phyloP scores from a whole-genome alignment of 495 filamentous ascomycete species.

The Penicillium chermesinum region DNA sequence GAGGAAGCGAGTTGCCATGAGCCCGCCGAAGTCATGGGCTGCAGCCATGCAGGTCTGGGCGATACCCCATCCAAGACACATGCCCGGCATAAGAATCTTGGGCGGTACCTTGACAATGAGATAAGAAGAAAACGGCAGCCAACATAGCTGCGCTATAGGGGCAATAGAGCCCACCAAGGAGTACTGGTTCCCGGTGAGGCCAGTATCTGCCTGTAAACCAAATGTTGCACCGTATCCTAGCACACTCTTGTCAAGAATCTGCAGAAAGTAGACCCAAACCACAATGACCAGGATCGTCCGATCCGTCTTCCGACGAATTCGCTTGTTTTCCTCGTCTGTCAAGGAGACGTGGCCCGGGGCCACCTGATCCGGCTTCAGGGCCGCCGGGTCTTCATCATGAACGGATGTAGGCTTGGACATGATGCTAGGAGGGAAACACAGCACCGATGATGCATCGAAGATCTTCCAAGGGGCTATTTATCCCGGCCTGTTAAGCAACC shows the following conservation, averaged over 20 bases:
- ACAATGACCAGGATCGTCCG: slow-evolving; percentile 52
- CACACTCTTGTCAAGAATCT: slow-evolving; percentile 62
- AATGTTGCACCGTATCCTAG: slow-evolving; percentile 61
- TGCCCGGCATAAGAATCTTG: slow-evolving; percentile 55
- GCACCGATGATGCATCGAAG: not conserved
- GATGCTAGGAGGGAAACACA: not conserved
- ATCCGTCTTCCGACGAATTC: slow-evolving; percentile 59
- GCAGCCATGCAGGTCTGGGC: slow-evolving; percentile 44
- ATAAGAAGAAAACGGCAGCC: slow-evolving; percentile 61
- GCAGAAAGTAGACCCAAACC: slow-evolving; percentile 60
- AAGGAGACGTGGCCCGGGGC: slow-evolving; percentile 28
- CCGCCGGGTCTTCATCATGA: slow-evolving; percentile 14
- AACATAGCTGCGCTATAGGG: slow-evolving; percentile 59
- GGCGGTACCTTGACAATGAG: slow-evolving; percentile 63
- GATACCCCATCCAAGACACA: slow-evolving; percentile 53
- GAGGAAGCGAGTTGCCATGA: slow-evolving; percentile 47
- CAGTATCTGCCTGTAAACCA: slow-evolving; percentile 50
- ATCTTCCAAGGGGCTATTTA: not conserved
- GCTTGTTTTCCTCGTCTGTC: slow-evolving; percentile 48
- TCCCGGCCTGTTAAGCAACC: not conserved
- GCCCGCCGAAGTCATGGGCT: slow-evolving; percentile 32
- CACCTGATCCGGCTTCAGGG: slow-evolving; percentile 1
- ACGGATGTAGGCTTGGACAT: slow-evolving; percentile 17
- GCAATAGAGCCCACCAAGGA: slow-evolving; percentile 57
- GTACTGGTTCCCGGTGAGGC: slow-evolving; percentile 55